A percentile compares a stretch with the other conserved stretches of the same genome.
These are phyloP conservation scores for Russula brevipes DNA, from an alignment of 768 basidiomycete species.

Conservation along the genomic window DNA sequence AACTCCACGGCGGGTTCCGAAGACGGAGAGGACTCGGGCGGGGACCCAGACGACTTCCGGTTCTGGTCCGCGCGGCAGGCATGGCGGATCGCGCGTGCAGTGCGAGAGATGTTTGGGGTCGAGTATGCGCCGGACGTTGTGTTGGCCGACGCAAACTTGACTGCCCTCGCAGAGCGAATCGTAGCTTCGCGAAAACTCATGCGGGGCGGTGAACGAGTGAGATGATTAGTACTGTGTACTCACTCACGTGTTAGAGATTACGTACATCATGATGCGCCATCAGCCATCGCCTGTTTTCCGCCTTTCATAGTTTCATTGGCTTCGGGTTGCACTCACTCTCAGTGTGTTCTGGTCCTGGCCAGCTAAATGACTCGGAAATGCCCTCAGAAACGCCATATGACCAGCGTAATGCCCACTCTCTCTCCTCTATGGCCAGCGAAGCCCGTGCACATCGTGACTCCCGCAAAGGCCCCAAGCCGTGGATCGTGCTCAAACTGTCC, in stretches of 20 bases:
- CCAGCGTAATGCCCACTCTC: neutral
- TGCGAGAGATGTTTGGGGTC: slow-evolving; percentile 79
- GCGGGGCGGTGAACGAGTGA: neutral
- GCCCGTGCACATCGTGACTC: slow-evolving; percentile 6
- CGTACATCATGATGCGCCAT: neutral
- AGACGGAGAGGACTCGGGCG: slow-evolving; percentile 36
- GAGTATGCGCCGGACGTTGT: slow-evolving; percentile 89
- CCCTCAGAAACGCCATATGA: neutral
- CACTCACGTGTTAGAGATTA: neutral
- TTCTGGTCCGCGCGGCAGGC: slow-evolving; percentile 93
- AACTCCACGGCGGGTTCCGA: slow-evolving; percentile 31
- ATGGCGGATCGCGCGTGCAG: slow-evolving; percentile 73
- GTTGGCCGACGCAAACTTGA: slow-evolving; percentile 89
- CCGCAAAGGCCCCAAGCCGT: slow-evolving; percentile 52
- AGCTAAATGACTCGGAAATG: neutral
- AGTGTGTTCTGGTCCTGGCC: too few species aligned
- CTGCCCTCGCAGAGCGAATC: slow-evolving; percentile 78
- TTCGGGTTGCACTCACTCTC: too few species aligned
- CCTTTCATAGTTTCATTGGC: too few species aligned
- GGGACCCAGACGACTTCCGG: slow-evolving; percentile 86
- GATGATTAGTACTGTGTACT: neutral
- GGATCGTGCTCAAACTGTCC: slow-evolving; percentile 67
- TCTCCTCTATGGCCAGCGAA: neutral
- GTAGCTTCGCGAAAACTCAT: slow-evolving; percentile 58
- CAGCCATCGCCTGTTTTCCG: too few species aligned